Evolutionary conservation across 148 eudicot genomes (phyloP).

Genomic region (Linanthus parryae): DNA sequence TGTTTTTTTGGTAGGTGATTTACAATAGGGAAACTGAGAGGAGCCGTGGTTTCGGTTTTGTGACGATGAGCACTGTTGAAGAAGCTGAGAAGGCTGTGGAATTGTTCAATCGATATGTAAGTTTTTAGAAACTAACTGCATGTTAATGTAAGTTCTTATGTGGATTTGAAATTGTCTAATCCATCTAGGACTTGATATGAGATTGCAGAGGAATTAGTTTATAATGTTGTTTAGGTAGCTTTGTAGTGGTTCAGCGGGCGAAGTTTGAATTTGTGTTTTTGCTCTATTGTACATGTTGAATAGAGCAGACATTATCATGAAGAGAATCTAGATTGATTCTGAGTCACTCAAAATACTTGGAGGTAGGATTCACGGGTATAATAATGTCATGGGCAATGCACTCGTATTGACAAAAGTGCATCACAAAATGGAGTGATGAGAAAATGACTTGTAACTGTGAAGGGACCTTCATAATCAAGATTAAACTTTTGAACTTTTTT

Average conservation of each 20-base stretch:
- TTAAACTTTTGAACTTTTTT: too few relatives aligned
- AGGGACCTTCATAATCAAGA: too few relatives aligned
- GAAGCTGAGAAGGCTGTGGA: slow-evolving; percentile 85
- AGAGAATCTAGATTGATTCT: too few relatives aligned
- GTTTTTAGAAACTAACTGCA: slow-evolving; percentile 12
- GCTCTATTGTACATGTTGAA: background rate
- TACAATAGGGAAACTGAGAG: slow-evolving; percentile 87
- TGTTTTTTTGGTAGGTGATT: slow-evolving; percentile 52
- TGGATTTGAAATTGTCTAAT: background rate
- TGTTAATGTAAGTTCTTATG: background rate
- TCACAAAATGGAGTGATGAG: too few relatives aligned
- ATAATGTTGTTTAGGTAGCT: background rate
- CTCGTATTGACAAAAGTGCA: too few relatives aligned
- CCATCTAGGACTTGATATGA: background rate
- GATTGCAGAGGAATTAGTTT: background rate
- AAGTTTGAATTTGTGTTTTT: background rate
- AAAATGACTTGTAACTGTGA: too few relatives aligned
- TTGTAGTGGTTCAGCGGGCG: background rate
- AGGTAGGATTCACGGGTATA: too few relatives aligned
- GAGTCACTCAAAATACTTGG: too few relatives aligned
- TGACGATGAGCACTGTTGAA: slow-evolving; percentile 90
- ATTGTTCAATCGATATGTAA: slow-evolving; percentile 65
- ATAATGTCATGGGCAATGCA: too few relatives aligned
- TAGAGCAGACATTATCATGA: too few relatives aligned
- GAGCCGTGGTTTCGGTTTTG: slow-evolving; percentile 93